Percentiles rank a stretch among this genome's conserved stretches.
Conservation (phyloP, 164 flowering plant species). For the Nelumbo lutea region DNA sequence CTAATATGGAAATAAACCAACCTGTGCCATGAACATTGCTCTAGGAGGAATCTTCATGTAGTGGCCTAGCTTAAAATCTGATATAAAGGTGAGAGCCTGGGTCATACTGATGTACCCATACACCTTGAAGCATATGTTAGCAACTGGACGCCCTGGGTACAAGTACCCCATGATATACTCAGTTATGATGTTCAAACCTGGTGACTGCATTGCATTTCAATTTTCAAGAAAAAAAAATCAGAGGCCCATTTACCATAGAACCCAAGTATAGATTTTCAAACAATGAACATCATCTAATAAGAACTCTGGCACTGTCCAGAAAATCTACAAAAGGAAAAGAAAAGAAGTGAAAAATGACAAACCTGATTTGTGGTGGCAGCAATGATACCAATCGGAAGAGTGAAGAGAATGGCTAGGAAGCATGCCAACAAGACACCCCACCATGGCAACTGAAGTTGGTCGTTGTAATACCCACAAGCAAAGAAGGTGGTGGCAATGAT, state of each 20-base stretch:
- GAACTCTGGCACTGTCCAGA: no score
- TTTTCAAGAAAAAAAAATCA: not conserved
- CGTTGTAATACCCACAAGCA: conserved; percentile 60
- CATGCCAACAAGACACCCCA: conserved; percentile 45
- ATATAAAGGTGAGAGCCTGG: conserved; percentile 72
- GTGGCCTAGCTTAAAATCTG: conserved; percentile 78
- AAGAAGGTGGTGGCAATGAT: conserved; percentile 46
- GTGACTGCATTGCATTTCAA: conserved; percentile 29
- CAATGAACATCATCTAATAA: no score
- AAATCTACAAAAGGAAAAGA: no score
- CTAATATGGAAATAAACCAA: no score
- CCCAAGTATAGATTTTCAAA: no score
- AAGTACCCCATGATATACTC: conserved; percentile 78
- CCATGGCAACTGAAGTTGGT: conserved; percentile 44
- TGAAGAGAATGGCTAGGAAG: conserved; percentile 65
- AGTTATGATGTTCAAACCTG: conserved; percentile 69
- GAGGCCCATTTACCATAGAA: not conserved
- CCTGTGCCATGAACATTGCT: conserved; percentile 84
- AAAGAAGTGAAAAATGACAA: no score
- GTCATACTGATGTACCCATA: conserved; percentile 82
- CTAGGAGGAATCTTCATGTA: conserved; percentile 44
- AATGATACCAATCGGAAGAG: conserved; percentile 83
- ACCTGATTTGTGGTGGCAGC: conserved; percentile 91
- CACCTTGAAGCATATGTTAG: conserved; percentile 89
- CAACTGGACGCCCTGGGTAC: conserved; percentile 80